phyloP scores from a whole-genome alignment of 306 rosid genomes.

The Quercus gilva region DNA sequence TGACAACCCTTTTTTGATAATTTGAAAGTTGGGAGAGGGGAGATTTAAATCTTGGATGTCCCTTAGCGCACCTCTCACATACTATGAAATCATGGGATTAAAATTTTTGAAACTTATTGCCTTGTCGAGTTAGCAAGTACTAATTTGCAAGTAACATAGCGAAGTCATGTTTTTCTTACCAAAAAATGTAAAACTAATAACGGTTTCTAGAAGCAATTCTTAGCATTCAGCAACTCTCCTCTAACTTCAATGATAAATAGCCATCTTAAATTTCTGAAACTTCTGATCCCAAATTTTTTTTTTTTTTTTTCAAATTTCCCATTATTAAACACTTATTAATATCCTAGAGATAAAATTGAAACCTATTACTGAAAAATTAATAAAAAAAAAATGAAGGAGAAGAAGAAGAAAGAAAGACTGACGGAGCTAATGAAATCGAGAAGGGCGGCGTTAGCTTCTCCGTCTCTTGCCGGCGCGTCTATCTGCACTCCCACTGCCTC shows the following conservation, averaged over 20 bases:
- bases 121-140: neutral
- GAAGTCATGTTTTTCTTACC: neutral
- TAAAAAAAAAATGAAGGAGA: neutral
- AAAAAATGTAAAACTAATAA: neutral
- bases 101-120: neutral
- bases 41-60: no score
- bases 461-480: constrained; percentile 90
- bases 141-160: neutral
- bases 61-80: no score
- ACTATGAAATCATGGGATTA: neutral
- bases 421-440: constrained; percentile 73
- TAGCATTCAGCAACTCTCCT: no score
- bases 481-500: constrained; percentile 88
- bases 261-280: no score
- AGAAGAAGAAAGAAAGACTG: constrained; percentile 1
- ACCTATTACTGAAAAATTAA: neutral
- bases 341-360: neutral
- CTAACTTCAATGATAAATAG: no score
- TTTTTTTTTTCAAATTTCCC: no score
- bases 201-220: no score
- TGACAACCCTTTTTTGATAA: neutral
- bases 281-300: no score
- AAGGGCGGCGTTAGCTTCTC: constrained; percentile 94
- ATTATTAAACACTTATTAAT: no score
- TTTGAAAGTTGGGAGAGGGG: neutral